A percentile compares a stretch with the other conserved stretches of the same genome.
Evolutionary conservation across 257 asterid genomes (phyloP).

Genomic region (Apocynum venetum): DNA sequence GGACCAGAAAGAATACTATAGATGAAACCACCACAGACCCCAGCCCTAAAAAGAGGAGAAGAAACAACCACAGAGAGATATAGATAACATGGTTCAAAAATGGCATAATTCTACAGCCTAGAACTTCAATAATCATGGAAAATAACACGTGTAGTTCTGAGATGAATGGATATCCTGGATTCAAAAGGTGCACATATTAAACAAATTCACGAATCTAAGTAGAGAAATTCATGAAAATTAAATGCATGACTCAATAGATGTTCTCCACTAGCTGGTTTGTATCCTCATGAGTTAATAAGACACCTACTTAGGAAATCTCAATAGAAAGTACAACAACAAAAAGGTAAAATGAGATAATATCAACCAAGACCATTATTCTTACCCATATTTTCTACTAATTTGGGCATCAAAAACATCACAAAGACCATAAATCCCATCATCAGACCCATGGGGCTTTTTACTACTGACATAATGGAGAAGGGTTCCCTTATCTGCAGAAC

Average conservation of each 20-base stretch:
- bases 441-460: constrained; percentile 98
- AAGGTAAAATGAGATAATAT: constrained; percentile 1
- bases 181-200: neutral
- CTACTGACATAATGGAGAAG: constrained; percentile 58
- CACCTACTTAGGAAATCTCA: neutral
- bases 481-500: constrained; percentile 80
- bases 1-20: neutral
- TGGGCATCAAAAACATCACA: constrained; percentile 95
- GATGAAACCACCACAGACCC: neutral
- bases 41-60: neutral
- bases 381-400: constrained; percentile 74
- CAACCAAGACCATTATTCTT: constrained; percentile 30
- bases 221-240: neutral
- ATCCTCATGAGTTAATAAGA: neutral
- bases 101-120: neutral
- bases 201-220: neutral
- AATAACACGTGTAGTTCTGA: neutral
- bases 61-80: neutral
- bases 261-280: neutral
- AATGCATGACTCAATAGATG: neutral
- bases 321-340: neutral
- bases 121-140: neutral
- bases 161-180: neutral
- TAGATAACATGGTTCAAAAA: neutral
- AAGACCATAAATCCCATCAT: constrained; percentile 95